These are phyloP conservation scores for Kodamaea plutei DNA, from an alignment of 1,139 yeast species.

Conservation along the genomic window DNA sequence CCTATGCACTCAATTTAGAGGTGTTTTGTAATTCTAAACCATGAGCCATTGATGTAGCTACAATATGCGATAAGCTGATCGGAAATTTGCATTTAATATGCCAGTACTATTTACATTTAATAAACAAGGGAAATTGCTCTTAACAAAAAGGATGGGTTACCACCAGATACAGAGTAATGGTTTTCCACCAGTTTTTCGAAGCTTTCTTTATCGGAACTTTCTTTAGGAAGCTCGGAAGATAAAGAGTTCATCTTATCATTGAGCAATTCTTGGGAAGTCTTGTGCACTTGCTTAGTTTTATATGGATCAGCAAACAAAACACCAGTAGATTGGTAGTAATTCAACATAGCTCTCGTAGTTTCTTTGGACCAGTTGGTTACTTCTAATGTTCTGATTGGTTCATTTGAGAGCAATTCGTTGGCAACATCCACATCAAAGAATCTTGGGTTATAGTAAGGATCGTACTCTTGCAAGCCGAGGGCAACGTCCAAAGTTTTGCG, in stretches of 20 bases:
- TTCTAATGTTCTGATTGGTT: conserved; percentile 44
- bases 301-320: conserved; percentile 43
- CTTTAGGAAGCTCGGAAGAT: conserved; percentile 14
- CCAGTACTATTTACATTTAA: conserved; percentile 12
- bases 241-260: conserved; percentile 2
- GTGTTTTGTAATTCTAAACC: too few relatives aligned
- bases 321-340: conserved; percentile 53
- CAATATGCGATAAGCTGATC: too few relatives aligned
- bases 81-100: too few relatives aligned
- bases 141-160: conserved; percentile 70
- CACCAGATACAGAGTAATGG: conserved; percentile 67
- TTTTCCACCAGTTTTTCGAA: conserved; percentile 42
- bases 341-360: conserved; percentile 52
- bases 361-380: conserved; percentile 50
- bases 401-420: conserved; percentile 39
- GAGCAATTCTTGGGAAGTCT: conserved; percentile 12
- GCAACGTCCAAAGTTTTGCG: conserved; percentile 59
- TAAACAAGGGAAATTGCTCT: conserved; percentile 32
- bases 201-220: conserved; percentile 18
- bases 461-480: conserved; percentile 49
- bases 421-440: conserved; percentile 57
- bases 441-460: conserved; percentile 50
- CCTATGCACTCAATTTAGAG: too few relatives aligned
- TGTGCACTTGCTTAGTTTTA: conserved; percentile 40
- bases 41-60: background rate